These are phyloP conservation scores for Exophiala calicioides DNA, from an alignment of 2,329 filamentous ascomycete genomes.

Conservation along the genomic window DNA sequence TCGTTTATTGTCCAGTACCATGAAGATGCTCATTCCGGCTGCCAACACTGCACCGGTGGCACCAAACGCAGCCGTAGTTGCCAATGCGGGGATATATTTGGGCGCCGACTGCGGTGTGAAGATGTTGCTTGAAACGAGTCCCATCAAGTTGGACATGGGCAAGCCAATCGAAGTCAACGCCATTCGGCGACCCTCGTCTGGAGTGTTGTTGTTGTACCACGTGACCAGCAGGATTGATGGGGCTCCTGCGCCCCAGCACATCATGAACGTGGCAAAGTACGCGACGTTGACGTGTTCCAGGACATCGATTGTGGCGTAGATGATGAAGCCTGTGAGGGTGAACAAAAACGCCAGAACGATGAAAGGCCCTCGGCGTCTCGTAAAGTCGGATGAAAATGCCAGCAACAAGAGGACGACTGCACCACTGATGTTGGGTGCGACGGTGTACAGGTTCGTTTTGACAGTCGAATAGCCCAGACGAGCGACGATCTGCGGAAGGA, in stretches of 20 bases:
- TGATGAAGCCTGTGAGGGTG: slow-evolving; percentile 75
- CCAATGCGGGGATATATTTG: no score
- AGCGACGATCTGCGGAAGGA: slow-evolving; percentile 60
- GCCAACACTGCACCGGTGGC: no score
- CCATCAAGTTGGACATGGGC: slow-evolving; percentile 46
- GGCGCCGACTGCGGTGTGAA: slow-evolving; percentile 3
- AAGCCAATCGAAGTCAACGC: slow-evolving; percentile 52
- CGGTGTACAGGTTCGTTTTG: slow-evolving; percentile 77
- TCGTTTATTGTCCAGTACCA: no score
- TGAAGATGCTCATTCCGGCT: no score
- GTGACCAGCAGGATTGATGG: slow-evolving; percentile 68
- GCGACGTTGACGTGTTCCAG: slow-evolving; percentile 62
- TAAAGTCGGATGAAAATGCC: slow-evolving; percentile 69
- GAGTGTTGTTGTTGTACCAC: slow-evolving; percentile 66
- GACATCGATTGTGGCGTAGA: slow-evolving; percentile 71
- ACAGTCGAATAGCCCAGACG: slow-evolving; percentile 56
- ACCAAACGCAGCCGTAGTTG: no score
- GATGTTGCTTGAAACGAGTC: background rate
- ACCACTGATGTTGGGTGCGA: slow-evolving; percentile 75
- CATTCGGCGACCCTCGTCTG: slow-evolving; percentile 52
- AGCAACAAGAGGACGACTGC: slow-evolving; percentile 71
- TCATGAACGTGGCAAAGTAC: slow-evolving; percentile 78
- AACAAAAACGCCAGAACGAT: slow-evolving; percentile 72
- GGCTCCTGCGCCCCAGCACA: slow-evolving; percentile 76
- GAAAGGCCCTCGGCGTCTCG: slow-evolving; percentile 70